A percentile compares a stretch with the other conserved stretches of the same genome.
Evolutionary conservation across 2,329 filamentous ascomycete genomes (phyloP).

Genomic region (Phyllachora maydis): DNA sequence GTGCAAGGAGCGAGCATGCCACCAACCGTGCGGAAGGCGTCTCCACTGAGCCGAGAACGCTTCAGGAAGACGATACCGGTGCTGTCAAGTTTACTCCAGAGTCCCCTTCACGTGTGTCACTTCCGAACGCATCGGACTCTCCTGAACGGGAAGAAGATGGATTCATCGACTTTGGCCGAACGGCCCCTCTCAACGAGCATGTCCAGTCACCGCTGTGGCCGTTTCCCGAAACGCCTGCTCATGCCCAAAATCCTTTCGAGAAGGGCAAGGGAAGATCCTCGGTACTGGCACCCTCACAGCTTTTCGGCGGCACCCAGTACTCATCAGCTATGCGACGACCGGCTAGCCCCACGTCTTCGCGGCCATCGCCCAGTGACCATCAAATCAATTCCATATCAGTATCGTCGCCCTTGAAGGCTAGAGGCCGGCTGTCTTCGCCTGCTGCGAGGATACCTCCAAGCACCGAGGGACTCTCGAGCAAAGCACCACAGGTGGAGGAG

Average conservation of each 20-base stretch:
- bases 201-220: slow-evolving; percentile 3
- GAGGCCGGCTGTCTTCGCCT: background rate
- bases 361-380: slow-evolving; percentile 29
- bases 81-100: slow-evolving; percentile 28
- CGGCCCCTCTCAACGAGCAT: slow-evolving; percentile 2
- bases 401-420: slow-evolving; percentile 24
- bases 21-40: slow-evolving; percentile 3
- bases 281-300: slow-evolving; percentile 22
- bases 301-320: slow-evolving; percentile 32
- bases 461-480: no score
- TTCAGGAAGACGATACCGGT: slow-evolving; percentile 26
- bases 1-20: slow-evolving; percentile 8
- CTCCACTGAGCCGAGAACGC: slow-evolving; percentile 11
- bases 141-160: slow-evolving; percentile 10
- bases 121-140: no score
- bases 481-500: slow-evolving; percentile 2
- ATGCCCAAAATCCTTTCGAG: slow-evolving; percentile 25
- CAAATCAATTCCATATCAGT: slow-evolving; percentile 19
- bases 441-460: no score
- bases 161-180: slow-evolving; percentile 7
- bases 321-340: slow-evolving; percentile 26
- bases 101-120: no score
- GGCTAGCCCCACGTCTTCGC: slow-evolving; percentile 33
- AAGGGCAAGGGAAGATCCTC: slow-evolving; percentile 10
- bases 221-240: slow-evolving; percentile 25